A percentile compares a stretch with the other conserved stretches of the same genome.
Evolutionary conservation across 768 basidiomycete species (phyloP).

Genomic region (Amanita inopinata): DNA sequence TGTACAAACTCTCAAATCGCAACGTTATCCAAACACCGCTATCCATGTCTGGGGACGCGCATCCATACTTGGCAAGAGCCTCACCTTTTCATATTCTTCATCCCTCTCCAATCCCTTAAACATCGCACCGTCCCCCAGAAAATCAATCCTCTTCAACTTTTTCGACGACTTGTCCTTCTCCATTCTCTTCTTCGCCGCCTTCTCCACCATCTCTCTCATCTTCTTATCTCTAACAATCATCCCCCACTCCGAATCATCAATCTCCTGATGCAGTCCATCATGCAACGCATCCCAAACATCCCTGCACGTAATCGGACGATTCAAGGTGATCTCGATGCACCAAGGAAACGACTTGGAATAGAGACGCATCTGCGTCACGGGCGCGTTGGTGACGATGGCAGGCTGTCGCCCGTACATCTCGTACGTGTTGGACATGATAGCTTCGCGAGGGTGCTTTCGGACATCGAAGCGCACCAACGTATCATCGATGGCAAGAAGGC

Average conservation of each 20-base stretch:
- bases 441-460: constrained; percentile 29
- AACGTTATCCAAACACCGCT: constrained; percentile 23
- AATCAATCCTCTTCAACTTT: constrained; percentile 49
- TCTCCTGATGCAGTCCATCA: constrained; percentile 37
- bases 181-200: constrained; percentile 38
- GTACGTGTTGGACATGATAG: constrained; percentile 34
- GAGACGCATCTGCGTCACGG: constrained; percentile 33
- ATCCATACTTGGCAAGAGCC: constrained; percentile 36
- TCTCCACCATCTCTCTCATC: constrained; percentile 34
- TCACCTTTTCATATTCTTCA: constrained; percentile 42
- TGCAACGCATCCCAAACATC: constrained; percentile 48
- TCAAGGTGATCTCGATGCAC: constrained; percentile 42
- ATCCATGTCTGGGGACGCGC: constrained; percentile 48
- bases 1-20: neutral
- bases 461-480: constrained; percentile 43
- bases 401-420: constrained; percentile 24
- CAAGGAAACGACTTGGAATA: constrained; percentile 59
- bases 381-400: constrained; percentile 27
- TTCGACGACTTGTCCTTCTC: constrained; percentile 24
- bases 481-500: constrained; percentile 41
- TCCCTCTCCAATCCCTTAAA: constrained; percentile 58
- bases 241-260: constrained; percentile 64
- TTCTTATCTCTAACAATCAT: constrained; percentile 35
- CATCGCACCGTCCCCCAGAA: constrained; percentile 44
- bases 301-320: constrained; percentile 35